Conservation (phyloP, 345 rosid species). For the Corchorus capsularis region DNA sequence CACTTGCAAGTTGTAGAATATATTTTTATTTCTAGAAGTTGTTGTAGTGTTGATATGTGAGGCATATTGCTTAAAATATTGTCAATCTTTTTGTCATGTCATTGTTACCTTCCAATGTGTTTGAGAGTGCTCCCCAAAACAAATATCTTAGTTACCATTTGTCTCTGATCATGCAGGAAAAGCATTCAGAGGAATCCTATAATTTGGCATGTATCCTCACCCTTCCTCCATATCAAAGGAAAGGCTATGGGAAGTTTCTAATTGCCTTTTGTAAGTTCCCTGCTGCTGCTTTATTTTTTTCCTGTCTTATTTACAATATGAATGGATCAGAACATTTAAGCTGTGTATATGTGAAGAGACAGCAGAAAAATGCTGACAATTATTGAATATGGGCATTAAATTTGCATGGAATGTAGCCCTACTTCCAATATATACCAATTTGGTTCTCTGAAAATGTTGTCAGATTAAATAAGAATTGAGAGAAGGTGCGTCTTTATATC, state of each 20-base stretch:
- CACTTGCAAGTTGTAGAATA: slow-evolving; percentile 2
- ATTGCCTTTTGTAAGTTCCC: slow-evolving; percentile 91
- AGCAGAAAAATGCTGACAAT: neutral
- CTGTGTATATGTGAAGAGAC: neutral
- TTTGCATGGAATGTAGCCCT: neutral
- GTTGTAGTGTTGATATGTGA: neutral
- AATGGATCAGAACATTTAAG: slow-evolving; percentile 2
- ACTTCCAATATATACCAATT: neutral
- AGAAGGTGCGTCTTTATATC: neutral
- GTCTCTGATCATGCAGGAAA: slow-evolving; percentile 63
- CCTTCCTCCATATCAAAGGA: slow-evolving; percentile 97
- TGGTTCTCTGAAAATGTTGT: neutral
- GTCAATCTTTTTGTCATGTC: neutral
- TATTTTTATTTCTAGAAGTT: slow-evolving; percentile 4
- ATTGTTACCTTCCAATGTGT: neutral
- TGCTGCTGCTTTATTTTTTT: neutral
- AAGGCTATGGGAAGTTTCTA: slow-evolving; percentile 95
- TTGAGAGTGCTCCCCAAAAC: neutral
- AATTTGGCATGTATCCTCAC: slow-evolving; percentile 98
- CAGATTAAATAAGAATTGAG: neutral
- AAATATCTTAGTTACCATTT: neutral
- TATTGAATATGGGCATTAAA: neutral
- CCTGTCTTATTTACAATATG: neutral
- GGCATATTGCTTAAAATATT: neutral
- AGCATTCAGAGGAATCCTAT: slow-evolving; percentile 96